Base-by-base conservation (phyloP, 352 stramenopile species). In the Achlya hypogyna region DNA sequence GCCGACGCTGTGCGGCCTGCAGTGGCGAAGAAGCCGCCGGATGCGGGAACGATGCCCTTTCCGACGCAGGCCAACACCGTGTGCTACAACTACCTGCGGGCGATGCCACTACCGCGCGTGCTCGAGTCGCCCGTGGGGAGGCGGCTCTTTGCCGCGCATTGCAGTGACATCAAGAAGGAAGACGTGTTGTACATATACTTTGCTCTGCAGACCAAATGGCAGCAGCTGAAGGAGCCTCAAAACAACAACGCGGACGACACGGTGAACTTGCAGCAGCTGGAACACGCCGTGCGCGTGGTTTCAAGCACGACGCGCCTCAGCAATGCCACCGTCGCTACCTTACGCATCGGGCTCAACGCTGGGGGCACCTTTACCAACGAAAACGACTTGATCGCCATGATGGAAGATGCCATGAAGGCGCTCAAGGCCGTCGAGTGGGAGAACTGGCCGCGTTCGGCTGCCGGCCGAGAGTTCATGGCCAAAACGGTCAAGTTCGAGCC, bases 391-490 rank as follows among this genome's bases (percentile, higher is more conserved):
- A 34, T 51, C 27, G 34, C 32, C 4, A 38, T 64, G n/a, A 64
- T 64, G 31, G 18, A 28, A 4, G 54, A 64, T n/a, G 35, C 32
- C 16, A 35, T 47, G 23, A 23, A 35, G 20, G 27, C 54, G 16
- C 31, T 64, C 14, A 32, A 9, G 4, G 22, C 20, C 8, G 20
- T 38, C 12, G 54, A 64, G 35, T 49, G 31, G 25, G 31, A 52
- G 27, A 23, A 22, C 35, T 63, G 54, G 54, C 34, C 47, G 8
- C 20, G 45, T 20, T 64, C 54, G 3, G 22, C 32, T 10, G 54
- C 45, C 12, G 54, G 54, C 10, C 35, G 54, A 16, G 54, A 64
- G 22, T 64, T 49, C 47, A 52, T 64, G 34, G 29, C 35, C 28
- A 38, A 64, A 29, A 51, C 34, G 12, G 32, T 38, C 23, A 35